Evolutionary conservation across 179 eudicot genomes (phyloP).

Genomic region (Heliamphora pulchella): DNA sequence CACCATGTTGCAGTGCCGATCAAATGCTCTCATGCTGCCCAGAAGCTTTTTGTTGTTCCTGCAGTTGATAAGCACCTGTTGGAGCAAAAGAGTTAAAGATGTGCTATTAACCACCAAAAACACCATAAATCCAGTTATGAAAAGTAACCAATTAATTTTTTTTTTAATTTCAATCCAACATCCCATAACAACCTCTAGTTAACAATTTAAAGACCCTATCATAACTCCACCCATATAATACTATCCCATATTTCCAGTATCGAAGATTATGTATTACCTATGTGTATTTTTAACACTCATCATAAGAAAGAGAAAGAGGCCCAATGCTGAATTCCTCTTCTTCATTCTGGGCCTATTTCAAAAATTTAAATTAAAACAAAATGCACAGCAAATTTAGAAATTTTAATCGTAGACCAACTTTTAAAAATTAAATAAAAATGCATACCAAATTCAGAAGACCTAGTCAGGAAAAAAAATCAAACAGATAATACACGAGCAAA

Average conservation of each 20-base stretch:
- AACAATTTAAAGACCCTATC: background rate
- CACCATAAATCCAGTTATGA: background rate
- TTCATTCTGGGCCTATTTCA: conserved; percentile 52
- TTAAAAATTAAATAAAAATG: no score
- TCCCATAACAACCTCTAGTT: background rate
- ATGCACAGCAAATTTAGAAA: no score
- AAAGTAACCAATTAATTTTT: background rate
- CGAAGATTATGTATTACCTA: conserved; percentile 35
- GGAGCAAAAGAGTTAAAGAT: conserved; percentile 1
- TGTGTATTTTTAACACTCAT: conserved; percentile 82
- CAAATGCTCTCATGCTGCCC: conserved; percentile 91
- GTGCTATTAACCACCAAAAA: background rate
- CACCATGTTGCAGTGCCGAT: conserved; percentile 96
- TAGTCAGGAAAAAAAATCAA: no score
- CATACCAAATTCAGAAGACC: no score
- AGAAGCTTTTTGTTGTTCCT: conserved; percentile 82
- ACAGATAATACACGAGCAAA: no score
- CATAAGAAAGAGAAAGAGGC: conserved; percentile 80
- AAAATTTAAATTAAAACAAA: background rate
- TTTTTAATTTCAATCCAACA: background rate
- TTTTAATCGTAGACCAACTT: no score
- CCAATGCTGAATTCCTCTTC: conserved; percentile 94
- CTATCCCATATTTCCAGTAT: background rate
- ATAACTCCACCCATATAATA: background rate
- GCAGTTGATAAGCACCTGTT: conserved; percentile 80